A percentile compares a stretch with the other conserved stretches of the same genome.
Conservation (phyloP, 129 eudicot genomes). For the Solidago caesia region DNA sequence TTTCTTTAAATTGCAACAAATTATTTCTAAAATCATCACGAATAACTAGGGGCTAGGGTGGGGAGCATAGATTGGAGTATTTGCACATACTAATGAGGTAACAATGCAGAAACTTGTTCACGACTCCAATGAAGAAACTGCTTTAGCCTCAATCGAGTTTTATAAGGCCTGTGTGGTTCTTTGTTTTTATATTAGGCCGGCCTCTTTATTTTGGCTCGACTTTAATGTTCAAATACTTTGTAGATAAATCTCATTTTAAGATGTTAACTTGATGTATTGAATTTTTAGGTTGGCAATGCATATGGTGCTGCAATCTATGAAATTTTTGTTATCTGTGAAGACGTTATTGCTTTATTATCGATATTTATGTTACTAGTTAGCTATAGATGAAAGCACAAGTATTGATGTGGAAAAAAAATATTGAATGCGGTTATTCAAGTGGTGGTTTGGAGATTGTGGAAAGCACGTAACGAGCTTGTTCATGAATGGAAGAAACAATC, state of each 20-base stretch:
- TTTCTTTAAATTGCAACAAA: too few relatives aligned
- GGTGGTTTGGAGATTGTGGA: too few relatives aligned
- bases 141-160: constrained; percentile 48
- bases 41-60: constrained; percentile 40
- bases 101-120: constrained; percentile 73
- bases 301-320: constrained; percentile 78
- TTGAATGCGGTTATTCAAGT: too few relatives aligned
- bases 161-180: constrained; percentile 70
- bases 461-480: too few relatives aligned
- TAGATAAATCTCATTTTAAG: constrained; percentile 42
- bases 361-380: constrained; percentile 40
- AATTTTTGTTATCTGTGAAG: constrained; percentile 73
- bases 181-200: constrained; percentile 29
- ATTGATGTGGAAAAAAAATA: too few relatives aligned
- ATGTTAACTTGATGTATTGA: constrained; percentile 69
- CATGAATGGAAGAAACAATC: too few relatives aligned
- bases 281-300: constrained; percentile 86
- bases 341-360: constrained; percentile 53
- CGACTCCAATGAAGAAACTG: constrained; percentile 65
- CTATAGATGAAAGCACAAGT: too few relatives aligned
- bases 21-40: too few relatives aligned
- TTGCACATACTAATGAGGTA: constrained; percentile 88
- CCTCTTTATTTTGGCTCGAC: constrained; percentile 45
- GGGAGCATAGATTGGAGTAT: constrained; percentile 80
- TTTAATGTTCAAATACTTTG: constrained; percentile 23